phyloP scores from a whole-genome alignment of 768 basidiomycete species.

The Serendipita sp. region DNA sequence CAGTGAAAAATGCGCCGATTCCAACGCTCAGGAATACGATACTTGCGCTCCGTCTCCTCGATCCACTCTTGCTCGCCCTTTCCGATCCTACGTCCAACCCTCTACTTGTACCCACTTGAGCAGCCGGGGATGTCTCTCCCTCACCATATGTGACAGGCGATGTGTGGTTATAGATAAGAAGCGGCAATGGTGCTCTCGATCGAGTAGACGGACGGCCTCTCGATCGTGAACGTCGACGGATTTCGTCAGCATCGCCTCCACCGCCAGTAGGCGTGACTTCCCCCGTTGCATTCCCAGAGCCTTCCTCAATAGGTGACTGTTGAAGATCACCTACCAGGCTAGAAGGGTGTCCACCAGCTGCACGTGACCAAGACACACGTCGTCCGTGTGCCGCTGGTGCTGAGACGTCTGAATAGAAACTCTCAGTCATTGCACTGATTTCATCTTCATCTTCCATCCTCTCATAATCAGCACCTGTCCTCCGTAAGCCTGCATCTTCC shows the following conservation, averaged over 20 bases:
- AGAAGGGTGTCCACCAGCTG: not conserved
- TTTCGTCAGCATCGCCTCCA: not conserved
- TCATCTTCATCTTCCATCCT: conserved; percentile 28
- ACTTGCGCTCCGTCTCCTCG: conserved; percentile 36
- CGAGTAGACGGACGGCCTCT: not conserved
- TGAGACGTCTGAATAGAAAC: conserved; percentile 52
- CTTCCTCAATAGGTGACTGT: conserved; percentile 2
- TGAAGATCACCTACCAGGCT: not conserved
- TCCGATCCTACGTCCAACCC: conserved; percentile 17
- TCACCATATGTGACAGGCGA: not conserved
- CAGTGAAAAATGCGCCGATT: not conserved
- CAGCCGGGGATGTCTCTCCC: no score
- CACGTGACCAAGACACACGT: conserved; percentile 39
- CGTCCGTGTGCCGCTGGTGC: conserved; percentile 22
- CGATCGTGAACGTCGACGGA: not conserved
- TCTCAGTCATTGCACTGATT: conserved; percentile 47
- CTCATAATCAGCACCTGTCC: conserved; percentile 30
- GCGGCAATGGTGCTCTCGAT: not conserved
- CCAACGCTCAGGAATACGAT: conserved; percentile 66
- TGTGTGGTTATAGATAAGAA: not conserved
- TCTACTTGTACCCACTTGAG: no score
- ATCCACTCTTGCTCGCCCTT: conserved; percentile 2
- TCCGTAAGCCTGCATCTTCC: conserved; percentile 13
- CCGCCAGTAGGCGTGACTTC: not conserved
- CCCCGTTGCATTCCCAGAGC: not conserved